phyloP scores from a whole-genome alignment of 2,329 filamentous ascomycete genomes.

The Coniella vitis region DNA sequence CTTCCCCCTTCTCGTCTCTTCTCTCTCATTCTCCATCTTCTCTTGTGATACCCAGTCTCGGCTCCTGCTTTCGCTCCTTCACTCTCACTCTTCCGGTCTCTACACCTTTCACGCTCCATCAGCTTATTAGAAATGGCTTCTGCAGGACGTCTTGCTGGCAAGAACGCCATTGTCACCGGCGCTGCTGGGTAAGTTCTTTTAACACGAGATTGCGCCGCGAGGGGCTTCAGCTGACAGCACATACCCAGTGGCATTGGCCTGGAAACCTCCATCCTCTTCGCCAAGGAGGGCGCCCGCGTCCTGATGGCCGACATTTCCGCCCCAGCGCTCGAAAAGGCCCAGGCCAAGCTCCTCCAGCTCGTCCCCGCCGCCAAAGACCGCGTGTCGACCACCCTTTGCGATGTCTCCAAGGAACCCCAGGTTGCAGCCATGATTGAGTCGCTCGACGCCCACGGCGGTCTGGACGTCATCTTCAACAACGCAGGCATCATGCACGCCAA shows the following conservation, averaged over 20 bases:
- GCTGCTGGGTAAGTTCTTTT: slow-evolving; percentile 79
- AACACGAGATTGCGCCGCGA: too few relatives aligned
- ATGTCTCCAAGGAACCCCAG: slow-evolving; percentile 80
- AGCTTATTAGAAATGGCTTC: slow-evolving; percentile 3
- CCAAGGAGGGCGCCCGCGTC: slow-evolving; percentile 78
- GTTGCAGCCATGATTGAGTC: slow-evolving; percentile 68
- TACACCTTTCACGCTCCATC: not conserved
- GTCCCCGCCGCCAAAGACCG: slow-evolving; percentile 46
- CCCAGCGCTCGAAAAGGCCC: slow-evolving; percentile 68
- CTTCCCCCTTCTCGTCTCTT: not conserved
- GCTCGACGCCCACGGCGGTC: slow-evolving; percentile 76
- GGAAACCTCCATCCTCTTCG: slow-evolving; percentile 85
- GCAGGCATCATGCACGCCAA: slow-evolving; percentile 92
- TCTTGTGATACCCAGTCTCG: not conserved
- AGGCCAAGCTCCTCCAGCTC: slow-evolving; percentile 67
- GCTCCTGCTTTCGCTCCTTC: not conserved
- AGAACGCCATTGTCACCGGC: slow-evolving; percentile 70
- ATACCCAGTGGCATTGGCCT: slow-evolving; percentile 74
- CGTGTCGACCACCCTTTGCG: slow-evolving; percentile 35
- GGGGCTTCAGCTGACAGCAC: not conserved
- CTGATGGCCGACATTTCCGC: slow-evolving; percentile 80
- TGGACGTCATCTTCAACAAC: slow-evolving; percentile 96
- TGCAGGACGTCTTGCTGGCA: slow-evolving; percentile 47
- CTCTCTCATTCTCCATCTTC: not conserved
- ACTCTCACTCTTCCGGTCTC: not conserved